phyloP scores from a whole-genome alignment of 2,329 filamentous ascomycete species.

The Talaromyces piceae region DNA sequence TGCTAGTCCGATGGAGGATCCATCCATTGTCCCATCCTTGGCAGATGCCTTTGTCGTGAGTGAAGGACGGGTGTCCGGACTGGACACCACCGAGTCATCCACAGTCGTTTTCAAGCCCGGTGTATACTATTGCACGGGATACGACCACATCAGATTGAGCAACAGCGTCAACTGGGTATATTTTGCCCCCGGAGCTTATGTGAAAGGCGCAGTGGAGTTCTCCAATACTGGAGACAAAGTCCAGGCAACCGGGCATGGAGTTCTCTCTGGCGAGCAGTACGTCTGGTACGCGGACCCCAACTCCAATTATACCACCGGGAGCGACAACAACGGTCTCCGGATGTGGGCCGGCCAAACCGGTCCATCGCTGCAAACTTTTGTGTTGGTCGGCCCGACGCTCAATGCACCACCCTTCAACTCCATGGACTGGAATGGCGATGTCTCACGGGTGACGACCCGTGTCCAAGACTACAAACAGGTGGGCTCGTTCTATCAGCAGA shows the following conservation, averaged over 20 bases:
- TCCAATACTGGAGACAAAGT: slow-evolving; percentile 16
- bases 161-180: slow-evolving; percentile 22
- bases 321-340: slow-evolving; percentile 21
- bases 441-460: background rate
- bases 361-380: slow-evolving; percentile 18
- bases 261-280: slow-evolving; percentile 33
- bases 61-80: background rate
- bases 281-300: slow-evolving; percentile 31
- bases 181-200: slow-evolving; percentile 26
- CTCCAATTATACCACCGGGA: slow-evolving; percentile 22
- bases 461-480: slow-evolving; percentile 34
- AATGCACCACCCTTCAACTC: slow-evolving; percentile 32
- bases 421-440: slow-evolving; percentile 24
- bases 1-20: background rate
- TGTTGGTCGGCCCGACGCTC: slow-evolving; percentile 22
- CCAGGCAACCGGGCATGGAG: slow-evolving; percentile 28
- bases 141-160: slow-evolving; percentile 16
- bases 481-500: slow-evolving; percentile 32
- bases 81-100: slow-evolving; percentile 12
- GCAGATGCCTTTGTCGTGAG: background rate
- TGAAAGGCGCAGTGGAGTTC: slow-evolving; percentile 33
- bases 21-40: background rate
- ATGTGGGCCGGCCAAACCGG: slow-evolving; percentile 25
- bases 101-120: slow-evolving; percentile 18
- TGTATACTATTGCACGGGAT: slow-evolving; percentile 15